These are phyloP conservation scores for Cordyceps cicadae DNA, from an alignment of 2,329 filamentous ascomycete species.

Conservation along the genomic window DNA sequence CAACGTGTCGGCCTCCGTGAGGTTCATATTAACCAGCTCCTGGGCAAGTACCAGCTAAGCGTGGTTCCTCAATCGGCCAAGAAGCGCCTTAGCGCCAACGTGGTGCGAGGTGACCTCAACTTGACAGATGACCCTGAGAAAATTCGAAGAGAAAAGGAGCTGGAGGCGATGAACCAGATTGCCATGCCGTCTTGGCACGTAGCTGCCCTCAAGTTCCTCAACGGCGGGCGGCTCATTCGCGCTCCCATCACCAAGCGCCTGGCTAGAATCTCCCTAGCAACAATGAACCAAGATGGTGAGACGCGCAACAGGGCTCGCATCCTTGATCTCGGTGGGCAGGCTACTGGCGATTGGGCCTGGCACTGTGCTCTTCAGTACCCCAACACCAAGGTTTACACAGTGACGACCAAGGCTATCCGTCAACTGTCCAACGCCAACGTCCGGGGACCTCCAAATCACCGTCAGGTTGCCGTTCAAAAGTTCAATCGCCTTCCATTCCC, in stretches of 20 bases:
- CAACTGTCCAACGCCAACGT: constrained; percentile 67
- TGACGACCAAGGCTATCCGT: constrained; percentile 63
- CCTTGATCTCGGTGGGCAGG: constrained; percentile 78
- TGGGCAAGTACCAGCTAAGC: constrained; percentile 75
- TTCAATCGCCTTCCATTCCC: constrained; percentile 79
- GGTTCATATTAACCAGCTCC: constrained; percentile 69
- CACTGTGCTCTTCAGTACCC: constrained; percentile 80
- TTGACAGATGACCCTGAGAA: constrained; percentile 55
- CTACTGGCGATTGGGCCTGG: constrained; percentile 93
- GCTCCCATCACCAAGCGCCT: constrained; percentile 57
- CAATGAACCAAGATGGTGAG: constrained; percentile 34
- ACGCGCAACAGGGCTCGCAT: constrained; percentile 54
- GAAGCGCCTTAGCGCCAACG: constrained; percentile 63
- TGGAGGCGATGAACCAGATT: constrained; percentile 70
- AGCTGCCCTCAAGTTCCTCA: constrained; percentile 51
- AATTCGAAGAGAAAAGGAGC: constrained; percentile 64
- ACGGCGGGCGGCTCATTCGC: constrained; percentile 55
- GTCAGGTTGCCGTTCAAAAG: constrained; percentile 67
- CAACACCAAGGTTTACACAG: constrained; percentile 79
- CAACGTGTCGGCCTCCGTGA: constrained; percentile 66
- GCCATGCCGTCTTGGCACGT: constrained; percentile 53
- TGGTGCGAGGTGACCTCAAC: constrained; percentile 62
- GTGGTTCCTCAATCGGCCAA: constrained; percentile 60
- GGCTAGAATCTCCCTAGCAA: constrained; percentile 43
- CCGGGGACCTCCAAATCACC: constrained; percentile 79